Evolutionary conservation across 371 early-diverging fungal genomes (phyloP), one percentile per base, ranked within the genome.

Genomic region (Mortierella sp.): DNA sequence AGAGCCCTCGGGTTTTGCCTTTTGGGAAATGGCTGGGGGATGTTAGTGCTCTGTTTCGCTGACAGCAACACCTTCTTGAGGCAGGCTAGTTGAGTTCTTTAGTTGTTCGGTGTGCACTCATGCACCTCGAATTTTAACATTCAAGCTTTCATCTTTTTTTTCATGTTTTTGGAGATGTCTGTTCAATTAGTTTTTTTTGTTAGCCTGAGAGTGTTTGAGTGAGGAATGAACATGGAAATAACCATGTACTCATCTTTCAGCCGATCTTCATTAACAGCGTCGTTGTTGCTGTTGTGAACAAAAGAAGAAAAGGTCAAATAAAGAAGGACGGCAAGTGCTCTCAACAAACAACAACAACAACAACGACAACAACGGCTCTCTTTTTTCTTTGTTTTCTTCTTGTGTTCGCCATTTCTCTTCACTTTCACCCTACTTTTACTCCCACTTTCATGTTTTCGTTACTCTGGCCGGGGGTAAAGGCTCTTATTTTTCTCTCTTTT

Each of bases 1-100:
- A 58, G 60, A 58, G 60, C 60, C 60, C 60, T 58, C 60, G 60
- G 60, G 60, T 58, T 58, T 27, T 11, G 60, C 32, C 14, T 58
- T 58, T 58, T 58, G 32, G 60, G 32, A 58, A 32, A 16, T 60
- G 60, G 16, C 32, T 16, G 18, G 60, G 32, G 4, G 32, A 32
- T n/a, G 60, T 12, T 27, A 16, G 32, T 14, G 16, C 4, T 32
- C 4, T 32, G 29, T 12, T 12, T 58, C 14, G 29, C 12, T 27
- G n/a, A 27, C 58, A 58, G 58, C 6, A 58, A 12, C 27, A 27
- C 12, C 27, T 58, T 12, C 58, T 58, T 32, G 11, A 1, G 12
- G 16, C 32, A 32, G 16, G 60, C 16, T 32, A 32, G 11, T 58
- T 58, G 27, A 58, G 11, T 27, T 16, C 29, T 29, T 12, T 29